These are phyloP conservation scores for Ogataea degrootiae DNA, from an alignment of 805 yeast genomes.

Conservation along the genomic window DNA sequence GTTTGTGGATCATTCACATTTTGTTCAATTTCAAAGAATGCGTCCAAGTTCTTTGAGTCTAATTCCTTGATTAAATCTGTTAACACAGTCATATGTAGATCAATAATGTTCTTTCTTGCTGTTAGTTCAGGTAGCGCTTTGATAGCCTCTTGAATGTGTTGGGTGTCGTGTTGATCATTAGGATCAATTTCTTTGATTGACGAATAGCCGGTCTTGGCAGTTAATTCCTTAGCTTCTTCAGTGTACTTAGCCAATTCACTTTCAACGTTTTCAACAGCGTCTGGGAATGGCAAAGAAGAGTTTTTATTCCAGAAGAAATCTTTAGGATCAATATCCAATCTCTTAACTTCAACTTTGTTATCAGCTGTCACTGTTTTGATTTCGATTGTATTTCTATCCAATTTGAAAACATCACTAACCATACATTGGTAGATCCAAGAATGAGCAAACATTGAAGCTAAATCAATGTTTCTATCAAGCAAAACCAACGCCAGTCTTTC, in stretches of 20 bases:
- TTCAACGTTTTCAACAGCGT: conserved; percentile 97
- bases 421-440: conserved; percentile 98
- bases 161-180: conserved; percentile 48
- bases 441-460: conserved; percentile 91
- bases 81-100: conserved; percentile 94
- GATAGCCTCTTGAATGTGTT: conserved; percentile 77
- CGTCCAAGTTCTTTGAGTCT: conserved; percentile 82
- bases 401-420: conserved; percentile 85
- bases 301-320: conserved; percentile 91
- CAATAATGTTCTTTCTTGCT: conserved; percentile 80
- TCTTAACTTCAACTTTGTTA: conserved; percentile 40
- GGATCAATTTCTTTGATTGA: conserved; percentile 75
- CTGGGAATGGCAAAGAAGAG: conserved; percentile 90
- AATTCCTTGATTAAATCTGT: conserved; percentile 78
- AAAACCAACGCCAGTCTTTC: conserved; percentile 75
- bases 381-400: conserved; percentile 77
- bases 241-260: conserved; percentile 75
- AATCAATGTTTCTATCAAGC: conserved; percentile 83
- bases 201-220: conserved; percentile 67
- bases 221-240: conserved; percentile 80
- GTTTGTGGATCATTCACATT: conserved; percentile 59
- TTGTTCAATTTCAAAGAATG: conserved; percentile 93
- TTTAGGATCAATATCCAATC: conserved; percentile 84
- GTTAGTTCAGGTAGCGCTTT: conserved; percentile 91
- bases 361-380: conserved; percentile 35